Conservation (phyloP, 169 alveolate genomes). For the Cryptosporidium canis region DNA sequence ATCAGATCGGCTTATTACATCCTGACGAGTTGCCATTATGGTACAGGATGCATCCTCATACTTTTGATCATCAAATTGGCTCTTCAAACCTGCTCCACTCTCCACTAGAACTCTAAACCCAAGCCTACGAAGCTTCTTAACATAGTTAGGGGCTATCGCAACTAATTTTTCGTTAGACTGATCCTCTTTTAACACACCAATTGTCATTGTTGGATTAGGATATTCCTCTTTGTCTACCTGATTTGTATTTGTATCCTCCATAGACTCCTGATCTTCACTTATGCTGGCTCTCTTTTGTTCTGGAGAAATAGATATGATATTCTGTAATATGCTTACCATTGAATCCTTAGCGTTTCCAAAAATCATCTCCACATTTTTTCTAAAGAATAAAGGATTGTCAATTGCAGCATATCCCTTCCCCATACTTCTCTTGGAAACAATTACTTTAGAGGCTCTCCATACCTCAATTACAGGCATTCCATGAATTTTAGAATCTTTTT, state of each 20-base stretch:
- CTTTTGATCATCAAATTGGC: slow-evolving; percentile 82
- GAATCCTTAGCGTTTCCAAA: slow-evolving; percentile 89
- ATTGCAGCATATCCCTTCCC: slow-evolving; percentile 94
- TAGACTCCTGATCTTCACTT: slow-evolving; percentile 13
- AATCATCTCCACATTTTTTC: slow-evolving; percentile 87
- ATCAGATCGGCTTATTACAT: slow-evolving; percentile 78
- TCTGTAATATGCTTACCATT: slow-evolving; percentile 20
- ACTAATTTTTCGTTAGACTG: slow-evolving; percentile 80
- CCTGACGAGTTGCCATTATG: slow-evolving; percentile 76
- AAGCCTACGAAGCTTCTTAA: slow-evolving; percentile 80
- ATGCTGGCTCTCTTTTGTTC: slow-evolving; percentile 5
- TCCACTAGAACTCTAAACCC: slow-evolving; percentile 87
- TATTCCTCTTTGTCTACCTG: slow-evolving; percentile 13
- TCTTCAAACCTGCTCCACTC: slow-evolving; percentile 84
- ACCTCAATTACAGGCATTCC: slow-evolving; percentile 96
- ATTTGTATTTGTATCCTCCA: slow-evolving; percentile 7
- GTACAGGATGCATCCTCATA: slow-evolving; percentile 79
- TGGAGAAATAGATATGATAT: slow-evolving; percentile 3
- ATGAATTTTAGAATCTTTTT: slow-evolving; percentile 87
- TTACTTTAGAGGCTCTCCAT: slow-evolving; percentile 90
- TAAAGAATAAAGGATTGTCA: slow-evolving; percentile 92
- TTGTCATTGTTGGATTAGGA: slow-evolving; percentile 69
- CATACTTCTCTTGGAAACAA: slow-evolving; percentile 91
- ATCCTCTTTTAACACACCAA: slow-evolving; percentile 78
- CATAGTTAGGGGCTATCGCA: slow-evolving; percentile 86